phyloP scores from a whole-genome alignment of 1,139 yeast genomes.

The Yamadazyma trypodendri region DNA sequence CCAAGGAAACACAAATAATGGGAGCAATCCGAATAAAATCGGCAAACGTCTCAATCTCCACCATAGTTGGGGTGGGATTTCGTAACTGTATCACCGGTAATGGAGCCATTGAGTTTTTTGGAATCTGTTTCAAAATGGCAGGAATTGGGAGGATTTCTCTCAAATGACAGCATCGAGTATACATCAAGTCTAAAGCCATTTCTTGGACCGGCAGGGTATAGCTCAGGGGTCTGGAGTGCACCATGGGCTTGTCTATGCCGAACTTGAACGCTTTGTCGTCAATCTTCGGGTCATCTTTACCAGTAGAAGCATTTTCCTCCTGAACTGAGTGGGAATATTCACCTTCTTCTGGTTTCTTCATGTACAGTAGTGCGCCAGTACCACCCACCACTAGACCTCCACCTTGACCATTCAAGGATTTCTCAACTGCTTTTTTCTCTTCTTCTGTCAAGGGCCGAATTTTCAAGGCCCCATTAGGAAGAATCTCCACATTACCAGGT shows the following conservation, averaged over 20 bases:
- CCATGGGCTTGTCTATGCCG: slow-evolving; percentile 51
- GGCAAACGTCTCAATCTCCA: slow-evolving; percentile 71
- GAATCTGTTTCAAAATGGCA: slow-evolving; percentile 71
- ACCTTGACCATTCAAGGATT: slow-evolving; percentile 51
- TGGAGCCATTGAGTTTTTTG: slow-evolving; percentile 68
- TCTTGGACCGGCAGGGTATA: slow-evolving; percentile 40
- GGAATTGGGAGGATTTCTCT: slow-evolving; percentile 76
- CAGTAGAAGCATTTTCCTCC: slow-evolving; percentile 15
- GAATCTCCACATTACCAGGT: slow-evolving; percentile 67
- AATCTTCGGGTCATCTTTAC: slow-evolving; percentile 31
- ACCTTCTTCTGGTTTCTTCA: slow-evolving; percentile 22
- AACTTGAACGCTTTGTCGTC: slow-evolving; percentile 35
- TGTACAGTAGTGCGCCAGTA: slow-evolving; percentile 56
- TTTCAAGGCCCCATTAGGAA: slow-evolving; percentile 56
- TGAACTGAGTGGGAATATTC: slow-evolving; percentile 10
- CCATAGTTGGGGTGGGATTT: slow-evolving; percentile 72
- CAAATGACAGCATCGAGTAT: slow-evolving; percentile 74
- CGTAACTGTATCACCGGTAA: slow-evolving; percentile 61
- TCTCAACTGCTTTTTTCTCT: slow-evolving; percentile 46
- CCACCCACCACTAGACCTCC: slow-evolving; percentile 85
- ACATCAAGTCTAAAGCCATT: slow-evolving; percentile 60
- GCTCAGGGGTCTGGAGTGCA: slow-evolving; percentile 22
- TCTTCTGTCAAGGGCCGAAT: slow-evolving; percentile 64
- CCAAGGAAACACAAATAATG: slow-evolving; percentile 62
- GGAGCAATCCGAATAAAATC: slow-evolving; percentile 78